Evolutionary conservation across 345 rosid species (phyloP), one percentile per base, ranked within the genome.

Genomic region (Boechera divaricarpa): DNA sequence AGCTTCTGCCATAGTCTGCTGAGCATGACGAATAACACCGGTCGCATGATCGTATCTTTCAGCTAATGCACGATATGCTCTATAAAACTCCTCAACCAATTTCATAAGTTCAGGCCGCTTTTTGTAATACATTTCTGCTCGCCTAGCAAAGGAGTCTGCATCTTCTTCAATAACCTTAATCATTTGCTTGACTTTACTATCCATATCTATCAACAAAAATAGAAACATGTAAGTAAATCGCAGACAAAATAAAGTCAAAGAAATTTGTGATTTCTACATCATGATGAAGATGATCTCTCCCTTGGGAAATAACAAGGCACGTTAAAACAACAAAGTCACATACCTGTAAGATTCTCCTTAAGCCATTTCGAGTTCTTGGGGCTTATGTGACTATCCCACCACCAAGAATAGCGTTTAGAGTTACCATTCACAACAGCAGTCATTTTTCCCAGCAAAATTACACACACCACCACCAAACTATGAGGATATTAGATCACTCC

Each of bases 101-200:
- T 96, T 91, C 98, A 90, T 88, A 67, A 96, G 91, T 82, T 96
- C 98, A 24, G 99, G 98, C 45, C 99, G 90, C 85, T 93, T 87
- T 85, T 90, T 93, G 67, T 93, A 96, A 73, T 96, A 96, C 99
- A 96, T 91, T 70, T 96, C 99, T n/a, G 99, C 99, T 82, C 98
- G 85, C 81, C 94, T 87, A 48, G 99, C 99, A 81, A 96, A 96
- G 21, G 99, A 93, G 80, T 96, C 99, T 24, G 98, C 99, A 85
- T 96, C 99, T 83, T 93, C 96, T 85, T 96, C 99, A 33, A 93
- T 86, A 75, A 96, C 91, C 82, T 88, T 96, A 81, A 96, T 93
- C 99, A 96, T 96, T 58, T 96, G 96, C 51, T 87, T 93, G 62
- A 96, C 98, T 75, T 91, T 96, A 66, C 82, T 78, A 81, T 96